A percentile compares a stretch with the other conserved stretches of the same genome.
Evolutionary conservation across 306 rosid genomes (phyloP).

Genomic region (Lathyrus sativus): DNA sequence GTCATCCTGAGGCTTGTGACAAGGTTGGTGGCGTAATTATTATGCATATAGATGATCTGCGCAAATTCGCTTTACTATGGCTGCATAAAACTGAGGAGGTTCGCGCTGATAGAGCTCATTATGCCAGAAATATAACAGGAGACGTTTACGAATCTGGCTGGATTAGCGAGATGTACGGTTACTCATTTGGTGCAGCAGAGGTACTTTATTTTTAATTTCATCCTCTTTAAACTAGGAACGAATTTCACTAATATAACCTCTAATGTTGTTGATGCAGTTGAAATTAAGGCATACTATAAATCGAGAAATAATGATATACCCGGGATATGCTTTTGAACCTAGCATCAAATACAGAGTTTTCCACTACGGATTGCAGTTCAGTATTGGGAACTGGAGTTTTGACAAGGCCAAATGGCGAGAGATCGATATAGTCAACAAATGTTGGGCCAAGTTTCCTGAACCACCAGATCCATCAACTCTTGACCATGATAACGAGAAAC

Average conservation of each 20-base stretch:
- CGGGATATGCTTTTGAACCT: constrained; percentile 75
- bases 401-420: constrained; percentile 84
- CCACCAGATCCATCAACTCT: constrained; percentile 73
- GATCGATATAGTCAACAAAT: constrained; percentile 64
- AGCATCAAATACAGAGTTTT: constrained; percentile 82
- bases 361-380: constrained; percentile 81
- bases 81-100: constrained; percentile 45
- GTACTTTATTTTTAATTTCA: constrained; percentile 12
- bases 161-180: constrained; percentile 45
- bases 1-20: constrained; percentile 46
- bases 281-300: constrained; percentile 66
- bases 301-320: constrained; percentile 71
- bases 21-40: constrained; percentile 45
- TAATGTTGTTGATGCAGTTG: constrained; percentile 57
- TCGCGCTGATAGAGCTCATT: constrained; percentile 38
- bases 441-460: constrained; percentile 83
- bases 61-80: constrained; percentile 41
- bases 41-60: constrained; percentile 43
- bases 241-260: constrained; percentile 22
- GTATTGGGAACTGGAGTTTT: constrained; percentile 91
- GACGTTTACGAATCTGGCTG: constrained; percentile 41
- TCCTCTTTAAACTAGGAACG: background rate
- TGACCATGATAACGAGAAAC: constrained; percentile 42
- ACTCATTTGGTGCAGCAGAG: constrained; percentile 42
- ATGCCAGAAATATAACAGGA: constrained; percentile 38